A percentile compares a stretch with the other conserved stretches of the same genome.
These are phyloP conservation scores for Incumbomyces lentus DNA, from an alignment of 2,329 filamentous ascomycete genomes.

Conservation along the genomic window DNA sequence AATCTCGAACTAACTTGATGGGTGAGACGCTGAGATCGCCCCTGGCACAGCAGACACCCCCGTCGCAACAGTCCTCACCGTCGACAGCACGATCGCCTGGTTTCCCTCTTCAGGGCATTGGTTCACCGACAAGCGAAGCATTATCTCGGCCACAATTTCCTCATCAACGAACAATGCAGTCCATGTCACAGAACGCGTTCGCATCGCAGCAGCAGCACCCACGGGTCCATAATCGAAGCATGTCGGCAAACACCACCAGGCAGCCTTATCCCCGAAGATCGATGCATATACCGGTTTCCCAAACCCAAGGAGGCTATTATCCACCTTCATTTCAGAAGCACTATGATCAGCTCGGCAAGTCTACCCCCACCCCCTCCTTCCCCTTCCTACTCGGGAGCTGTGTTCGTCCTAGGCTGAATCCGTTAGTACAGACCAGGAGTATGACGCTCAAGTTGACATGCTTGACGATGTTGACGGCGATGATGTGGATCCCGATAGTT, in stretches of 20 bases:
- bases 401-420: slow-evolving; percentile 60
- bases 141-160: slow-evolving; percentile 39
- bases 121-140: slow-evolving; percentile 49
- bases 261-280: slow-evolving; percentile 1
- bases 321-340: slow-evolving; percentile 85
- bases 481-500: slow-evolving; percentile 59
- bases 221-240: slow-evolving; percentile 19
- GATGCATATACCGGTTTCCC: slow-evolving; percentile 15
- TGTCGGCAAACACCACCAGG: slow-evolving; percentile 3
- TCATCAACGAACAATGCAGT: slow-evolving; percentile 32
- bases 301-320: slow-evolving; percentile 53
- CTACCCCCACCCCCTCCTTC: slow-evolving; percentile 40
- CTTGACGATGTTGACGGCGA: slow-evolving; percentile 68
- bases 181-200: slow-evolving; percentile 22
- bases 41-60: slow-evolving; percentile 58
- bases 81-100: slow-evolving; percentile 52
- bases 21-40: slow-evolving; percentile 18
- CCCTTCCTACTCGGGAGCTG: slow-evolving; percentile 41
- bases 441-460: slow-evolving; percentile 81
- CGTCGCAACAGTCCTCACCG: slow-evolving; percentile 65
- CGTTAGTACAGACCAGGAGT: slow-evolving; percentile 81
- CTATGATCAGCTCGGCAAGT: slow-evolving; percentile 90
- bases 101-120: slow-evolving; percentile 50
- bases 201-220: slow-evolving; percentile 24
- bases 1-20: slow-evolving; percentile 25